Evolutionary conservation across 306 rosid species (phyloP), one percentile per base, ranked within the genome.

Genomic region (Cajanus cajan): DNA sequence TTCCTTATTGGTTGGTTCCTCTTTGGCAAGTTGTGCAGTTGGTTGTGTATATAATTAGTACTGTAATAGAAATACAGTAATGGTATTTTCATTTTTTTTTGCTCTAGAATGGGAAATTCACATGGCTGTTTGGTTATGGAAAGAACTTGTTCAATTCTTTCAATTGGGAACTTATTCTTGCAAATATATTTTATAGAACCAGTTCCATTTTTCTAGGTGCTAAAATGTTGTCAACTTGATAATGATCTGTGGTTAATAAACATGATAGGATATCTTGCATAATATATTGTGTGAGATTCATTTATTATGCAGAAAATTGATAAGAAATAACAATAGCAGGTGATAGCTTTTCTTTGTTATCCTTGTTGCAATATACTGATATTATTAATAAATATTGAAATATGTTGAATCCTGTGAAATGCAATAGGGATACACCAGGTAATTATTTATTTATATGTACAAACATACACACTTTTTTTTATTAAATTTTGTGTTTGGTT

Each of bases 101-200:
- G 43, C 55, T n/a, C 21, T 51, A 36, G 31, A 36, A 50, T 48
- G 33, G 21, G 14, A 13, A 19, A 15, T 67, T 58, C n/a, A 13
- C 22, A 2, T 28, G 76, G 37, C 31, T 36, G 28, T 25, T 76
- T 77, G 33, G 66, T 65, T 22, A 9, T 1, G 7, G 33, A 25
- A 59, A 41, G 70, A 43, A 36, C 41, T 48, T 50, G 41, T 41
- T 77, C 28, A 55, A 25, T 71, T 65, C 22, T 72, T 72, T 72
- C 8, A 24, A 41, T 52, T 37, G 39, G 66, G 59, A 72, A 8
- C 24, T 69, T 28, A 39, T 57, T 19, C 39, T 54, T 54, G 67
- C 45, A 68, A 24, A 45, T 45, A 40, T 45, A 8, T 70, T 67
- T 41, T 40, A 41, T 67, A 21, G 11, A 33, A 62, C 19, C 3